Evolutionary conservation across 176 grass and related monocot genomes (phyloP).

Genomic region (Chloris gayana): DNA sequence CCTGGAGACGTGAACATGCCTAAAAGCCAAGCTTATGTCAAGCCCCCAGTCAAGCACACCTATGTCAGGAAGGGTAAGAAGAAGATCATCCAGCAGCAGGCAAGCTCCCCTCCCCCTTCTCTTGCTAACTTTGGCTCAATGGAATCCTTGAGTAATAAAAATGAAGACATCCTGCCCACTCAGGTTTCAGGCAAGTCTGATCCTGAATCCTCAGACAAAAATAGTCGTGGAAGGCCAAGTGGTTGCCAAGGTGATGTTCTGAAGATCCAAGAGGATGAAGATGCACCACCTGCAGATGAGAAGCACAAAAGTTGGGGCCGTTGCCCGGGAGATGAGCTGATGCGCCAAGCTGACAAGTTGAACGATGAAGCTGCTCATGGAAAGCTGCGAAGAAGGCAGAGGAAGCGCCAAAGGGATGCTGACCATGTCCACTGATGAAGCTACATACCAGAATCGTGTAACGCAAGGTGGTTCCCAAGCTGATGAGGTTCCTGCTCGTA

Average conservation of each 20-base stretch:
- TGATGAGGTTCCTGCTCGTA: background rate
- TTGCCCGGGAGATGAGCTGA: too few species aligned
- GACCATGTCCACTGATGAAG: background rate
- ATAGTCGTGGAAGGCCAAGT: background rate
- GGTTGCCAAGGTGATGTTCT: background rate
- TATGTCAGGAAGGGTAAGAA: too few species aligned
- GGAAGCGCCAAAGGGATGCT: background rate
- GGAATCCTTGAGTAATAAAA: too few species aligned
- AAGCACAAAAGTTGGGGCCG: background rate
- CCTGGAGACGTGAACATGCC: background rate
- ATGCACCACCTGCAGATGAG: background rate
- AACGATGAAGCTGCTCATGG: background rate
- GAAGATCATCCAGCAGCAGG: too few species aligned
- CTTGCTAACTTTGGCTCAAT: too few species aligned
- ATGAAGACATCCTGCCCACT: too few species aligned
- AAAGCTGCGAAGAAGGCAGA: background rate
- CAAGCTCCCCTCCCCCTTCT: too few species aligned
- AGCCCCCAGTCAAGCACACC: too few species aligned
- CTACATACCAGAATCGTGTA: background rate
- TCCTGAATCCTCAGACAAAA: background rate
- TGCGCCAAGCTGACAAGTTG: background rate
- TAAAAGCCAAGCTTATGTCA: background rate
- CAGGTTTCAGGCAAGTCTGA: background rate
- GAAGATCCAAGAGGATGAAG: background rate
- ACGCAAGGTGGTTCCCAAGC: background rate